A percentile compares a stretch with the other conserved stretches of the same genome.
Conservation (phyloP, 345 rosid species). For the Ceriops tagal region DNA sequence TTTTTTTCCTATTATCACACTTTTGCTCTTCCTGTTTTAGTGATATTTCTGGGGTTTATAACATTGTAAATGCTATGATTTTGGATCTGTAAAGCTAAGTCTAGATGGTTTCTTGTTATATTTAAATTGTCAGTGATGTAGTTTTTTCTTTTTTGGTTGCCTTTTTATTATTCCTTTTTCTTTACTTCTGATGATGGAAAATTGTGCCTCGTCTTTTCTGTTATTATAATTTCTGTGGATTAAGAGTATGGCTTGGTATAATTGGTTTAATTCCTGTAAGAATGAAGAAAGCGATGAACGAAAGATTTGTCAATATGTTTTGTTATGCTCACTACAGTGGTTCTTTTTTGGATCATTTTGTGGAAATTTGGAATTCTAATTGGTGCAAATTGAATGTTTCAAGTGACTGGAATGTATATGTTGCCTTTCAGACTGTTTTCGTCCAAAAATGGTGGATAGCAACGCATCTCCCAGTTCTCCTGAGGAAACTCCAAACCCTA, state of each 20-base stretch:
- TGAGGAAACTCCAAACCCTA: conserved; percentile 38
- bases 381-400: not conserved
- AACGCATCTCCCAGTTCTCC: conserved; percentile 46
- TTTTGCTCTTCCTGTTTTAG: too few species aligned
- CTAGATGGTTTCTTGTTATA: too few species aligned
- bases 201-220: too few species aligned
- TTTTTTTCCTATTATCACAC: too few species aligned
- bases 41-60: too few species aligned
- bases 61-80: too few species aligned
- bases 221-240: not conserved
- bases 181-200: too few species aligned
- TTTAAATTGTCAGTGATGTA: too few species aligned
- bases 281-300: not conserved
- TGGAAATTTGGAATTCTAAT: not conserved
- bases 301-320: not conserved
- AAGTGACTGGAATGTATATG: not conserved
- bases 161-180: too few species aligned
- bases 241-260: not conserved
- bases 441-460: conserved; percentile 46
- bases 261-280: not conserved
- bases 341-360: not conserved
- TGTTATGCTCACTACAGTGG: not conserved
- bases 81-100: too few species aligned
- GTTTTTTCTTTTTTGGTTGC: too few species aligned
- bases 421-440: not conserved